Evolutionary conservation across 768 basidiomycete species (phyloP), one percentile per base, ranked within the genome.

Genomic region (Russula earlei): DNA sequence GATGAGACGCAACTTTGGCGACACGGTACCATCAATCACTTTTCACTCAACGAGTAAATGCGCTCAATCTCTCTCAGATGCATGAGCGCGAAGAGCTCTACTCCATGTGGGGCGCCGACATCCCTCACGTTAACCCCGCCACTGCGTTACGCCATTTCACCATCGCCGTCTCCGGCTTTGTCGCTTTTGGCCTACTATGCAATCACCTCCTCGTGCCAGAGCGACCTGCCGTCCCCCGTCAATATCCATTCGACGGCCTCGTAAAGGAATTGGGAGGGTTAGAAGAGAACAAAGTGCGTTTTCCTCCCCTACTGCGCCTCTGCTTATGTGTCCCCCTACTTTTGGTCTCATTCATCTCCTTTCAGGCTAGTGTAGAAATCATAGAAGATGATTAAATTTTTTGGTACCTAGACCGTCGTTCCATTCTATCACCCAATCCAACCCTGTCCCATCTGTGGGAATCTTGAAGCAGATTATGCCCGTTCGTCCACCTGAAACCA

Each of bases 51-150:
- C 37, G 14, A 37, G 20, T 9, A 31, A 10, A 2, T 64, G 53
- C 48, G 54, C 38, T 58, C 31, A 31, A 24, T n/a, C 29, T 42
- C 37, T 37, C 29, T 43, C 64, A 92, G 90, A 69, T 90, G 31
- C 89, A 87, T 56, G 87, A 90, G 68, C 75, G 80, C 65, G 87
- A 91, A 49, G 90, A 92, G 64, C 72, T 87, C 22, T 69, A 85
- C 54, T 88, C 85, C 36, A 88, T 92, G 85, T 91, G 87, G 87
- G 87, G 88, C 24, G 88, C 88, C 20, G 90, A 92, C 64, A 72
- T 80, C 27, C 78, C 89, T 38, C 75, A 76, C 20, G 71, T 87
- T 12, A 70, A 75, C 12, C 82, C 86, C 24, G 68, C 75, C 7
- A 75, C 67, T 2, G 89, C 90, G 7, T 67, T 85, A 34, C 74